A percentile compares a stretch with the other conserved stretches of the same genome.
phyloP scores from a whole-genome alignment of 345 rosid species.

The Euphorbia pulcherrima region DNA sequence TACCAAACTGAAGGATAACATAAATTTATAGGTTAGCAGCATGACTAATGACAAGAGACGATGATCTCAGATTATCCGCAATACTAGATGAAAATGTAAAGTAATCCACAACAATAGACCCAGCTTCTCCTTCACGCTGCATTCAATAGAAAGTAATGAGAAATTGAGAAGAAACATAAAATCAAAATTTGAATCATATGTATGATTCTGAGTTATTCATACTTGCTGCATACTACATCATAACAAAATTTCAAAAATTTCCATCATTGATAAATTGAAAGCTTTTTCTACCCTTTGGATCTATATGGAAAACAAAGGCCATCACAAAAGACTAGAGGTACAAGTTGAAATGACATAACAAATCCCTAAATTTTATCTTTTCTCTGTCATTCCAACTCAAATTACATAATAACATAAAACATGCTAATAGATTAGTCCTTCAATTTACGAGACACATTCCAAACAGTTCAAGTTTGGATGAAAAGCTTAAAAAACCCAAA shows the following conservation, averaged over 20 bases:
- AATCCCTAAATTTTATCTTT: background rate
- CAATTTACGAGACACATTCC: background rate
- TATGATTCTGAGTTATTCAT: background rate
- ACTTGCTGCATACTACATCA: background rate
- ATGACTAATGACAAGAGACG: constrained; percentile 90
- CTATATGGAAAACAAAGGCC: background rate
- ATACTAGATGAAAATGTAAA: constrained; percentile 89
- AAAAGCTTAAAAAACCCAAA: background rate
- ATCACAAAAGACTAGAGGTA: background rate
- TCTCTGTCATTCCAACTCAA: background rate
- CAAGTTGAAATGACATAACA: background rate
- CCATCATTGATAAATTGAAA: background rate
- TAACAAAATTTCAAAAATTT: background rate
- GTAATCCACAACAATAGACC: constrained; percentile 67
- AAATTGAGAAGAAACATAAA: background rate
- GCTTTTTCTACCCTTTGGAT: background rate
- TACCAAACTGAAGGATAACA: background rate
- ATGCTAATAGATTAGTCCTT: background rate
- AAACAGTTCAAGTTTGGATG: background rate
- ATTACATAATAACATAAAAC: background rate
- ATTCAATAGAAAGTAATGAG: background rate
- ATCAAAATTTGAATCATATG: background rate
- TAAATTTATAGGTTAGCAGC: constrained; percentile 43
- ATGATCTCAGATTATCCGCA: constrained; percentile 69
- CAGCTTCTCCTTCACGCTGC: constrained; percentile 47